A percentile compares a stretch with the other conserved stretches of the same genome.
phyloP scores from a whole-genome alignment of 805 yeast species.

The Myxozyma vanderwaltii region DNA sequence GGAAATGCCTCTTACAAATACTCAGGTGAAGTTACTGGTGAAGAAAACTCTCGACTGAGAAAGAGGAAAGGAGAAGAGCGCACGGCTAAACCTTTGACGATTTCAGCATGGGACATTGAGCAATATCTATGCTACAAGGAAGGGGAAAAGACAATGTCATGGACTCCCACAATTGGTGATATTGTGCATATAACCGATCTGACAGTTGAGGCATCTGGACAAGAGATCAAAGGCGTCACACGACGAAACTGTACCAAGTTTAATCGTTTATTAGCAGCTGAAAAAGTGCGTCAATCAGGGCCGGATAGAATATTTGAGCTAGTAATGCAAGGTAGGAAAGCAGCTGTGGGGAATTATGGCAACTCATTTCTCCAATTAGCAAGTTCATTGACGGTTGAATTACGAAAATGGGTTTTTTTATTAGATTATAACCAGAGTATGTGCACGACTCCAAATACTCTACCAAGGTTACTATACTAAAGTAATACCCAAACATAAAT shows the following conservation, averaged over 20 bases:
- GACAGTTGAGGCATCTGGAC: not conserved
- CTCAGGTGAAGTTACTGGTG: not conserved
- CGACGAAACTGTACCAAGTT: not conserved
- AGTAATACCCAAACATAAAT: too few relatives aligned
- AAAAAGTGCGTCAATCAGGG: not conserved
- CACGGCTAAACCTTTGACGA: conserved; percentile 6
- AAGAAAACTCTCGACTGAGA: too few relatives aligned
- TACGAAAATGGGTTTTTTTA: conserved; percentile 16
- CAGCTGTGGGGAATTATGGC: not conserved
- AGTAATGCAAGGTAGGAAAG: not conserved
- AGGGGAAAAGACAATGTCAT: not conserved
- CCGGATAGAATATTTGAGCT: not conserved
- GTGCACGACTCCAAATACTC: not conserved
- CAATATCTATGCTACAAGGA: not conserved
- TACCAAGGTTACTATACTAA: not conserved
- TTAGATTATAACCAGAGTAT: conserved; percentile 12
- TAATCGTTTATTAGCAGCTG: not conserved
- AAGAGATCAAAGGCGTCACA: conserved; percentile 8
- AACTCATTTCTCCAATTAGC: not conserved
- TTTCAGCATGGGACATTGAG: conserved; percentile 12
- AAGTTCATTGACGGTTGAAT: not conserved
- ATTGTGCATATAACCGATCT: conserved; percentile 12
- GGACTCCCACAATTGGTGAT: conserved; percentile 6
- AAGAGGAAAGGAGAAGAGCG: not conserved
- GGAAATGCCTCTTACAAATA: not conserved